phyloP scores from a whole-genome alignment of 1,284 basidiomycete species.

The Puccinia sorghi region DNA sequence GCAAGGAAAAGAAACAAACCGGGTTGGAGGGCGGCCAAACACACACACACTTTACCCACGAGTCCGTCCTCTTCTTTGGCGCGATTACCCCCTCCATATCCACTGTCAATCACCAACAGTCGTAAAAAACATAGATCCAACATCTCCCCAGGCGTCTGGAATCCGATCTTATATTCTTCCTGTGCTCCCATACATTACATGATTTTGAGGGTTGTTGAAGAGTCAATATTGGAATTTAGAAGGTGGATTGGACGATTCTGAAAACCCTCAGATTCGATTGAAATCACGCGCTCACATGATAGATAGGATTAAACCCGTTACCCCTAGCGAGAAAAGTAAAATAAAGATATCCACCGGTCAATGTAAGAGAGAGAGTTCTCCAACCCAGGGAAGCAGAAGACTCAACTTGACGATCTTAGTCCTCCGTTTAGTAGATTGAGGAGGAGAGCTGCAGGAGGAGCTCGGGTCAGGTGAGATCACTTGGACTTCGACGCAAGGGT shows the following conservation, averaged over 20 bases:
- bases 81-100: background rate
- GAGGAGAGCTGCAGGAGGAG: slow-evolving; percentile 59
- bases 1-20: background rate
- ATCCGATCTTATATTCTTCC: slow-evolving; percentile 42
- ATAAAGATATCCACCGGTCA: background rate
- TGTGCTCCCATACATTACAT: background rate
- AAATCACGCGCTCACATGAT: slow-evolving; percentile 37
- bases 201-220: too few species aligned
- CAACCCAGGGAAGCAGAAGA: background rate
- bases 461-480: slow-evolving; percentile 68
- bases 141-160: slow-evolving; percentile 43
- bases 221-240: too few species aligned
- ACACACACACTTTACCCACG: slow-evolving; percentile 28
- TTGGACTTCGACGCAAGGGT: slow-evolving; percentile 77
- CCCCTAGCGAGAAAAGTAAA: slow-evolving; percentile 1
- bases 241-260: background rate
- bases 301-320: slow-evolving; percentile 45
- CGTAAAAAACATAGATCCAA: slow-evolving; percentile 39
- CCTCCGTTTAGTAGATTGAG: slow-evolving; percentile 26
- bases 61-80: slow-evolving; percentile 39
- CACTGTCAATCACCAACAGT: slow-evolving; percentile 29
- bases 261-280: too few species aligned
- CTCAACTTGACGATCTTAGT: slow-evolving; percentile 44
- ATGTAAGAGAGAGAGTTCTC: background rate
- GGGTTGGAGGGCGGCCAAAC: slow-evolving; percentile 19